Percentiles rank a stretch among this genome's conserved stretches.
phyloP scores from a whole-genome alignment of 805 yeast genomes.

The Monosporozyma solicola region DNA sequence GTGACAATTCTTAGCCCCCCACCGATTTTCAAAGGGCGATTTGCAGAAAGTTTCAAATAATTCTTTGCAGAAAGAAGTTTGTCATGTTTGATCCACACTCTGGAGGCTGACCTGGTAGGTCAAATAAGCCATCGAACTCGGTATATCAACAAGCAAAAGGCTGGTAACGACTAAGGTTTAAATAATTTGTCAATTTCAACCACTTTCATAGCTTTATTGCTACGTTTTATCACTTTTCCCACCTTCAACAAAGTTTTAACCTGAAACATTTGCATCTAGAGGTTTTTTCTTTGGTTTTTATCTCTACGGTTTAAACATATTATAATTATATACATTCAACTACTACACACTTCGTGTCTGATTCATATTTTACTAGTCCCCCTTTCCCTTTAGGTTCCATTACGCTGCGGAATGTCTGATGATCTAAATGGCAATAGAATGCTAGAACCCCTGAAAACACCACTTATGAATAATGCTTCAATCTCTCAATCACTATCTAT shows the following conservation, averaged over 20 bases:
- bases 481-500: not conserved
- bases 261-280: too few relatives aligned
- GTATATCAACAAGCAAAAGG: not conserved
- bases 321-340: too few relatives aligned
- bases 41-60: not conserved
- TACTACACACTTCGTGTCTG: too few relatives aligned
- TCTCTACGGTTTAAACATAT: too few relatives aligned
- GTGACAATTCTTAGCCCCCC: not conserved
- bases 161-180: too few relatives aligned
- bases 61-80: not conserved
- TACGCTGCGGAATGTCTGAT: not conserved
- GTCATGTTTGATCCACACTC: not conserved
- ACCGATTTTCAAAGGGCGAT: not conserved
- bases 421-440: not conserved
- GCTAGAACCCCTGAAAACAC: not conserved
- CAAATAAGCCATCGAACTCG: not conserved
- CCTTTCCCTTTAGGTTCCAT: not conserved
- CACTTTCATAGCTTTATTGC: too few relatives aligned
- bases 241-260: too few relatives aligned
- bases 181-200: too few relatives aligned
- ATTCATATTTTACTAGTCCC: too few relatives aligned
- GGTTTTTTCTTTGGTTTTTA: too few relatives aligned
- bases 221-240: too few relatives aligned
- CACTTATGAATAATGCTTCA: not conserved
- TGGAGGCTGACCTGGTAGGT: not conserved